These are phyloP conservation scores for Pseudogymnoascus pannorum DNA, from an alignment of 2,329 filamentous ascomycete species.

Conservation along the genomic window DNA sequence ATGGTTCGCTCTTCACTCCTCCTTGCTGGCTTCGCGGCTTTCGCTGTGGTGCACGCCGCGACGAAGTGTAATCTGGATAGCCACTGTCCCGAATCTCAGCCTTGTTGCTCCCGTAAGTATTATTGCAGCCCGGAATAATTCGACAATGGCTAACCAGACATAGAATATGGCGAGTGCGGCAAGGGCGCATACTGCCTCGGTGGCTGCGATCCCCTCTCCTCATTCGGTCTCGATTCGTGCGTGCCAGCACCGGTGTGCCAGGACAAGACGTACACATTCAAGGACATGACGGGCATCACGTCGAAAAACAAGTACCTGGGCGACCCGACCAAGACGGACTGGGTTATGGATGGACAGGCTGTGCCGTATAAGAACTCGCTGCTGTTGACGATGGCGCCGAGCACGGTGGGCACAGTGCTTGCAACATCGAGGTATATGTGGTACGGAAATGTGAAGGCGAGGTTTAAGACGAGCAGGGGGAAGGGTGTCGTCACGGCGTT, in stretches of 20 bases:
- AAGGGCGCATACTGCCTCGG: constrained; percentile 92
- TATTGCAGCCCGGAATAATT: neutral
- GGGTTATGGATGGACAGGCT: constrained; percentile 78
- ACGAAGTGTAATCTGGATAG: constrained; percentile 40
- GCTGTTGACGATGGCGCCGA: constrained; percentile 81
- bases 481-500: constrained; percentile 93
- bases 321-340: constrained; percentile 71
- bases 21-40: constrained; percentile 20
- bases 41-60: constrained; percentile 20
- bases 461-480: constrained; percentile 75
- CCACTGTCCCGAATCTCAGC: constrained; percentile 64
- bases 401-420: constrained; percentile 80
- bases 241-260: constrained; percentile 77
- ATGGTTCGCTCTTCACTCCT: constrained; percentile 26
- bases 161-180: constrained; percentile 90
- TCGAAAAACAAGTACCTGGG: constrained; percentile 79
- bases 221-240: constrained; percentile 76
- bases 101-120: constrained; percentile 72
- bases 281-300: constrained; percentile 60
- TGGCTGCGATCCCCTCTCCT: constrained; percentile 85
- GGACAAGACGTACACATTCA: constrained; percentile 65
- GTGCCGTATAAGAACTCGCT: constrained; percentile 60
- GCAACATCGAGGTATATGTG: constrained; percentile 84
- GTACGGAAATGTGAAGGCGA: constrained; percentile 90
- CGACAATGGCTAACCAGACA: constrained; percentile 5